Evolutionary conservation across 257 asterid species (phyloP).

Genomic region (Fraxinus excelsior): DNA sequence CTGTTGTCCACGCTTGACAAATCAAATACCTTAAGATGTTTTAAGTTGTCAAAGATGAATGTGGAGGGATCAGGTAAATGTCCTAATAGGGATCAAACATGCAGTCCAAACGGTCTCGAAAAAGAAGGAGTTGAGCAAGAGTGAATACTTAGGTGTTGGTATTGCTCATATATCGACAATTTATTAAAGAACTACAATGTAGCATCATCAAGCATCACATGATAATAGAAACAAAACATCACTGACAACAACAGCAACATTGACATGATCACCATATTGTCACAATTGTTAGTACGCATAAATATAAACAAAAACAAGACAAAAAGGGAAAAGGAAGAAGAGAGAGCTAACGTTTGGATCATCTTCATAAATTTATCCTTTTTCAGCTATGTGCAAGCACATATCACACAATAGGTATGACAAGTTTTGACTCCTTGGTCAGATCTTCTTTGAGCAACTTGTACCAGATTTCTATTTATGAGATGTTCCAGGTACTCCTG

Average conservation of each 20-base stretch:
- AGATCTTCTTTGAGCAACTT: slow-evolving; percentile 12
- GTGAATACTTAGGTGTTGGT: neutral
- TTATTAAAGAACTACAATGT: neutral
- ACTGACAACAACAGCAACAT: neutral
- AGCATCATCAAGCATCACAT: neutral
- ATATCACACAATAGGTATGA: slow-evolving; percentile 23
- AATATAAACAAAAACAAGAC: neutral
- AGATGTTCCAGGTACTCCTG: too few relatives aligned
- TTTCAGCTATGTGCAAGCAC: slow-evolving; percentile 13
- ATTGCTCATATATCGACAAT: neutral
- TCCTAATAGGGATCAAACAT: too few relatives aligned
- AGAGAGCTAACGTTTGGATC: neutral
- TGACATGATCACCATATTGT: neutral
- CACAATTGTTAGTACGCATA: neutral
- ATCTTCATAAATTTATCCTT: neutral
- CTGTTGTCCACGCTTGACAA: too few relatives aligned
- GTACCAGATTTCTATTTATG: slow-evolving; percentile 26
- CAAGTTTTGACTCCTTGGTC: slow-evolving; percentile 16
- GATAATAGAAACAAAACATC: neutral
- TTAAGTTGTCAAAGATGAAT: too few relatives aligned
- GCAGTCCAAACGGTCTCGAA: too few relatives aligned
- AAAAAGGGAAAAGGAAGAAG: too few relatives aligned
- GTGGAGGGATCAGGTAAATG: too few relatives aligned
- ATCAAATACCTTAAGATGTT: too few relatives aligned
- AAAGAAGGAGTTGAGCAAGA: neutral